Percentiles rank a stretch among this genome's conserved stretches.
Evolutionary conservation across 2,329 filamentous ascomycete species (phyloP).

Genomic region (Aspergillus sp.): DNA sequence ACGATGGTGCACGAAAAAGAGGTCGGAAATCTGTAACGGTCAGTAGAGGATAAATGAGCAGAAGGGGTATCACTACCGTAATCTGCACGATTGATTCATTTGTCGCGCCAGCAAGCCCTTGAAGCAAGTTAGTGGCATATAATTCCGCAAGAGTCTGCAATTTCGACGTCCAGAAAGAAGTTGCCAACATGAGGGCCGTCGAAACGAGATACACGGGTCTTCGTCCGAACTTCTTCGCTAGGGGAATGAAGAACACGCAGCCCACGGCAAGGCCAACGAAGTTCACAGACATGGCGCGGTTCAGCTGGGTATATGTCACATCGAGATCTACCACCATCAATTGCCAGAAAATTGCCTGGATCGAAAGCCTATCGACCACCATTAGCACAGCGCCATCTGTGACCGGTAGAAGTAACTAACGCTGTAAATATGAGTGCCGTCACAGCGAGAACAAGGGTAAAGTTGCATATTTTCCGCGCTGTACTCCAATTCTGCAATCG

Average conservation of each 20-base stretch:
- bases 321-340: conserved; percentile 49
- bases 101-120: conserved; percentile 42
- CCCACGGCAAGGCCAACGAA: conserved; percentile 49
- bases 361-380: conserved; percentile 34
- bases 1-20: conserved; percentile 56
- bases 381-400: background rate
- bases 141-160: conserved; percentile 47
- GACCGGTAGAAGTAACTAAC: conserved; percentile 15
- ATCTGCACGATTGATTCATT: conserved; percentile 47
- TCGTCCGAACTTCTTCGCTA: conserved; percentile 45
- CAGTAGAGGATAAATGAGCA: background rate
- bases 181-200: conserved; percentile 40
- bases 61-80: conserved; percentile 35
- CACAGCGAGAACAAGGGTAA: conserved; percentile 46
- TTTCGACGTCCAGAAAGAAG: conserved; percentile 47
- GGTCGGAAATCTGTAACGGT: conserved; percentile 43
- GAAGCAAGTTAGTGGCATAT: conserved; percentile 47
- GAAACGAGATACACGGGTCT: conserved; percentile 51
- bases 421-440: conserved; percentile 47
- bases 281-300: conserved; percentile 50
- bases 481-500: conserved; percentile 46
- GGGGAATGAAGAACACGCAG: conserved; percentile 49
- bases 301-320: conserved; percentile 46
- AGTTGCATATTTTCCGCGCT: conserved; percentile 46
- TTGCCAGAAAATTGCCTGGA: conserved; percentile 49